Base-by-base conservation (phyloP, 225 moss, liverwort and hornwort genomes). In the Marchantia polymorpha region DNA sequence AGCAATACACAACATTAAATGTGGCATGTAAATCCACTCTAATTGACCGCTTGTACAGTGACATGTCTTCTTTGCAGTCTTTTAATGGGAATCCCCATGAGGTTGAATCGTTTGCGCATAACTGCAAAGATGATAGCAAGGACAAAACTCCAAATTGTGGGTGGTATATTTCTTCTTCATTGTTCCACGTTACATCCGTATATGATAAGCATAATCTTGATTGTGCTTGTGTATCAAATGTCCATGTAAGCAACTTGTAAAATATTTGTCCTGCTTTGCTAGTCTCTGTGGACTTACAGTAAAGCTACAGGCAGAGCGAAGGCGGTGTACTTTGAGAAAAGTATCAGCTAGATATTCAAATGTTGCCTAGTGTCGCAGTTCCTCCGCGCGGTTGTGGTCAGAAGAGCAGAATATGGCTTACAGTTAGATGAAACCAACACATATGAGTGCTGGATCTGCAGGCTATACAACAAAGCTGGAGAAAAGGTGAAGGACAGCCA, bases 371-470 rank as follows among this genome's bases (percentile, higher is more conserved):
- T 23, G 30, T 63, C 64, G 23, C 46, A 6, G 77, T 23, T 79
- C 31, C 31, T 30, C 29, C 77, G 76, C 14, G 78, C 74, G 73
- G 81, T 81, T 59, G 20, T 73, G 55, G 78, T 81, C 73, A 77
- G 59, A 78, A 85, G 75, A 59, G 7, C 11, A 82, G 3, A 68
- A 75, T 70, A 81, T 85, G 81, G 54, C 73, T 79, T 78, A 85
- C 82, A 82, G 74, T 75, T 79, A 56, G 61, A 82, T 85, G 75
- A 82, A 78, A 78, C 81, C 81, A 85, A 78, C 75, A 75, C 78
- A 79, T 68, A 75, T 81, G 78, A 82, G 50, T 68, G 79, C 64
- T 85, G 85, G 82, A 79, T 81, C 82, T 82, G 85, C 85, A 85
- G 85, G 85, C 78, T 79, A 69, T 85, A 78, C 71, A 17, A 71